phyloP scores from a whole-genome alignment of 2,329 filamentous ascomycete genomes.

The Aspergillus clavatus region DNA sequence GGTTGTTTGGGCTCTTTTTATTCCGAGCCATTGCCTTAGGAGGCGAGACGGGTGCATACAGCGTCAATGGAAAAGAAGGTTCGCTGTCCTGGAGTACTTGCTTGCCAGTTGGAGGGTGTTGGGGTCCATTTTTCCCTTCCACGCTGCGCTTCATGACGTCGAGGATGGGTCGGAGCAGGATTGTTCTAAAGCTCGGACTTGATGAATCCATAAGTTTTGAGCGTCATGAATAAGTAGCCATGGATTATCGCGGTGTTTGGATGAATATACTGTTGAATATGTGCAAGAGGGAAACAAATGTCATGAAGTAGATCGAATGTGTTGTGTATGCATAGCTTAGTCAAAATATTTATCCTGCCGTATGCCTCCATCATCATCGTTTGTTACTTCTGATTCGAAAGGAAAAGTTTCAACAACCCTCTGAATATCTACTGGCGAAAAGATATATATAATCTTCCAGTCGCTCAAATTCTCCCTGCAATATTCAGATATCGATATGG shows the following conservation, averaged over 20 bases:
- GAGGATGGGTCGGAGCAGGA: neutral
- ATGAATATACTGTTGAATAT: neutral
- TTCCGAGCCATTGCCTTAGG: conserved; percentile 14
- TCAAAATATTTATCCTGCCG: neutral
- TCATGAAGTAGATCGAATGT: neutral
- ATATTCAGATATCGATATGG: no score
- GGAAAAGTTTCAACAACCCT: no score
- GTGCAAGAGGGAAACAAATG: neutral
- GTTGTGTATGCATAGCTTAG: neutral
- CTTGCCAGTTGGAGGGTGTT: neutral
- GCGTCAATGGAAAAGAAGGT: conserved; percentile 9
- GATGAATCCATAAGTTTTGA: neutral
- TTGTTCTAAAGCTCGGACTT: neutral
- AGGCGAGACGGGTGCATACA: conserved; percentile 26
- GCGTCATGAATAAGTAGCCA: neutral
- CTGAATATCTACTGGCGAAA: no score
- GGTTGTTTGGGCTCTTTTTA: neutral
- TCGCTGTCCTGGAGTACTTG: neutral
- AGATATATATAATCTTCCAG: no score
- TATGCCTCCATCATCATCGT: neutral
- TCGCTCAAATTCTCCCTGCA: no score
- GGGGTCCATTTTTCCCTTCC: neutral
- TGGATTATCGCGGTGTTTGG: neutral
- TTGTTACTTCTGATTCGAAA: no score
- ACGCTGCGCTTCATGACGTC: conserved; percentile 12